Conservation (phyloP, 257 asterid genomes). For the Gynochthodes officinalis region DNA sequence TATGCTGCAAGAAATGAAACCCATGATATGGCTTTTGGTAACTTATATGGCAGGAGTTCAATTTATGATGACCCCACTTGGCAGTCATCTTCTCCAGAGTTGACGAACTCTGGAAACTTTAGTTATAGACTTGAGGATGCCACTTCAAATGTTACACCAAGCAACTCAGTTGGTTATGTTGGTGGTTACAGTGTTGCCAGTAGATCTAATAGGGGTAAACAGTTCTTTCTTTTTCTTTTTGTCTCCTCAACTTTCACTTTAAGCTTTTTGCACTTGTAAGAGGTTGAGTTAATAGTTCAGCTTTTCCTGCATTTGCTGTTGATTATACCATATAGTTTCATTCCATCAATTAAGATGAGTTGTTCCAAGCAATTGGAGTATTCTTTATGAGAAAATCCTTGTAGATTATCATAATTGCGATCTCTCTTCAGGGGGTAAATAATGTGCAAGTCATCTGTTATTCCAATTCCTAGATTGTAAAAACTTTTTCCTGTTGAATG, state of each 20-base stretch:
- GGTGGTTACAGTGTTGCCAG: slow-evolving; percentile 54
- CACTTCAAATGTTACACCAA: slow-evolving; percentile 43
- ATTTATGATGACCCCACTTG: slow-evolving; percentile 43
- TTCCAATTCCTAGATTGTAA: neutral
- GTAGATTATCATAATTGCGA: neutral
- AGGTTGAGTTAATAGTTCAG: neutral
- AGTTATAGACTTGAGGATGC: slow-evolving; percentile 48
- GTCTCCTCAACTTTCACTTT: neutral
- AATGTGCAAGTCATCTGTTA: neutral
- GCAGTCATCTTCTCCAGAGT: slow-evolving; percentile 52
- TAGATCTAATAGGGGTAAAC: slow-evolving; percentile 70
- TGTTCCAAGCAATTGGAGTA: neutral
- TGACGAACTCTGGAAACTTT: slow-evolving; percentile 42
- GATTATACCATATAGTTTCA: neutral
- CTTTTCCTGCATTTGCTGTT: neutral
- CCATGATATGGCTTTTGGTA: slow-evolving; percentile 40
- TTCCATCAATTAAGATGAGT: neutral
- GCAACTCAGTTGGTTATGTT: slow-evolving; percentile 43
- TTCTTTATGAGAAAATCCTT: neutral
- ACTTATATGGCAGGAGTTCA: slow-evolving; percentile 40
- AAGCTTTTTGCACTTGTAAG: neutral
- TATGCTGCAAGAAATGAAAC: slow-evolving; percentile 37
- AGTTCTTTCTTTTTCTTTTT: slow-evolving; percentile 9
- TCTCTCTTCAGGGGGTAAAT: neutral
- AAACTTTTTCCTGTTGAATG: neutral